phyloP scores from a whole-genome alignment of 2,329 filamentous ascomycete genomes.

The Fusarium agapanthi region DNA sequence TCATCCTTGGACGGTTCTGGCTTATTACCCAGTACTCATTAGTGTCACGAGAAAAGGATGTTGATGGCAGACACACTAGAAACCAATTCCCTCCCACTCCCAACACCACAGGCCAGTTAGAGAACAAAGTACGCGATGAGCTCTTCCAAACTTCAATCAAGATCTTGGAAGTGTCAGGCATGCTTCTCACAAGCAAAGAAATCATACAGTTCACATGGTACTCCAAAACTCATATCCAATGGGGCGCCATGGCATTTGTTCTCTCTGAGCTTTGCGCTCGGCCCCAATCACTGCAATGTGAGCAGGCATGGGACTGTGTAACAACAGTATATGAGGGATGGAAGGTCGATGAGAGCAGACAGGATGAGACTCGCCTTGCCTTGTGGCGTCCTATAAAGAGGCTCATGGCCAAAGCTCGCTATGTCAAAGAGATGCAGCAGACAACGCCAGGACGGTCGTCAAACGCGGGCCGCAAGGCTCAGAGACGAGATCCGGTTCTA shows the following conservation, averaged over 20 bases:
- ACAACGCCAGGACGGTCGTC: accelerated
- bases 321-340: background rate
- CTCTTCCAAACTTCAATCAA: background rate
- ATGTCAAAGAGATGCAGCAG: background rate
- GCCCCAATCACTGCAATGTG: background rate
- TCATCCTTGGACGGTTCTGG: background rate
- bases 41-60: background rate
- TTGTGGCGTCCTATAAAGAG: background rate
- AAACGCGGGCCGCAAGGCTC: accelerated
- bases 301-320: background rate
- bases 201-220: background rate
- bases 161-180: background rate
- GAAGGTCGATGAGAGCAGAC: background rate
- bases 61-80: accelerated
- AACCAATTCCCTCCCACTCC: background rate
- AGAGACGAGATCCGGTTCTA: accelerated
- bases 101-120: background rate
- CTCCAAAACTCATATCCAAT: background rate
- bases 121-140: background rate
- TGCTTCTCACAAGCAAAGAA: background rate
- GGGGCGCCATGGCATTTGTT: background rate
- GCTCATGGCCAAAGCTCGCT: background rate
- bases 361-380: background rate
- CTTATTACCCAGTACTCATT: background rate
- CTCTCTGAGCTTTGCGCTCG: background rate